These are phyloP conservation scores for Linnemannia exigua DNA, from an alignment of 192 early-diverging fungal species.

Conservation along the genomic window DNA sequence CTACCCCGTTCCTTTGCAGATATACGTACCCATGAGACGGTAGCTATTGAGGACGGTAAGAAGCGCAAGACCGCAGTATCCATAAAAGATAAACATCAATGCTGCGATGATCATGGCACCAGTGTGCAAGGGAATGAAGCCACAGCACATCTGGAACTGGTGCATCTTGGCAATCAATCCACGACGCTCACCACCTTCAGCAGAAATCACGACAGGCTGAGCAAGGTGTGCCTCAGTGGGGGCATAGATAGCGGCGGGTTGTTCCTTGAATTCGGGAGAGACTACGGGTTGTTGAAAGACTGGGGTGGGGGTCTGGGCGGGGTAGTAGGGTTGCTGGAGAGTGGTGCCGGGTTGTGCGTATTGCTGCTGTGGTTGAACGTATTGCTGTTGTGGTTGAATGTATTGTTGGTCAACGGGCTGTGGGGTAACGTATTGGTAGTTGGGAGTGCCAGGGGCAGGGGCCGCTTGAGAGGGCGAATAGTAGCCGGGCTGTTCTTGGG, in stretches of 20 bases:
- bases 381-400: conserved; percentile 11
- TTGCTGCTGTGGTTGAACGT: conserved; percentile 13
- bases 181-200: conserved; percentile 3
- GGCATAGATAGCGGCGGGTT: conserved; percentile 10
- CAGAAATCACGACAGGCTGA: conserved; percentile 4
- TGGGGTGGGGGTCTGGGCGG: conserved; percentile 3
- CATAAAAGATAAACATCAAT: conserved; percentile 43
- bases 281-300: not conserved
- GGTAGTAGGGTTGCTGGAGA: conserved; percentile 33
- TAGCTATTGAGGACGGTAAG: not conserved
- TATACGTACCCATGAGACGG: conserved; percentile 6
- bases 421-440: conserved; percentile 19
- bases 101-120: conserved; percentile 42
- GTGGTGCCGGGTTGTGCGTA: not conserved
- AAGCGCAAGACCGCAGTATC: conserved; percentile 30
- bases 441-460: not conserved
- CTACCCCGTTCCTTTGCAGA: not conserved
- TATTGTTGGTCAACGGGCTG: not conserved
- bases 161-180: conserved; percentile 32
- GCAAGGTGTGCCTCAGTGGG: not conserved
- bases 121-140: conserved; percentile 39
- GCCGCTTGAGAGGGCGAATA: conserved; percentile 21
- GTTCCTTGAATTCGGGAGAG: not conserved
- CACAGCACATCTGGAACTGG: conserved; percentile 36
- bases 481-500: conserved; percentile 34